Evolutionary conservation across 805 yeast species (phyloP).

Genomic region (Dipodascus albidus): DNA sequence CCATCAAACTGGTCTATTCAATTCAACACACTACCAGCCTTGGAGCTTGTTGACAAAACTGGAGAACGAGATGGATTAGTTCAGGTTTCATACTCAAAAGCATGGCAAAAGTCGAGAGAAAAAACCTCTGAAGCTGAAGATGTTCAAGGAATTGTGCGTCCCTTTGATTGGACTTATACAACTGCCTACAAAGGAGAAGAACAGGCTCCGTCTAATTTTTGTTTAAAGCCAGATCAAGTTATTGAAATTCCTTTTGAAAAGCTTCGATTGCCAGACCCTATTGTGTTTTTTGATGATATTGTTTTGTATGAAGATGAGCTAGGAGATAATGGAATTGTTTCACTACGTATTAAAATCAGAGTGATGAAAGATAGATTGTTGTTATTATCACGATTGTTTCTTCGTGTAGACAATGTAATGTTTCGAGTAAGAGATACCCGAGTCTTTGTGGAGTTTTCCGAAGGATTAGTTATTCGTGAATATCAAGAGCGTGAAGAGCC

Average conservation of each 20-base stretch:
- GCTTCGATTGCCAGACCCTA: conserved; percentile 68
- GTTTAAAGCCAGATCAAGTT: conserved; percentile 19
- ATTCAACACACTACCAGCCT: conserved; percentile 72
- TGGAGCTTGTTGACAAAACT: conserved; percentile 44
- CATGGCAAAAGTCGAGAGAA: conserved; percentile 47
- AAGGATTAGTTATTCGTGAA: conserved; percentile 58
- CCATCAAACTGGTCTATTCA: conserved; percentile 35
- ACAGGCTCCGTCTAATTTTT: conserved; percentile 2
- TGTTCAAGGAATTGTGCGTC: conserved; percentile 54
- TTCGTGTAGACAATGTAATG: conserved; percentile 84
- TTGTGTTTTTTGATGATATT: conserved; percentile 80
- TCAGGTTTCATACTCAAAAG: conserved; percentile 76
- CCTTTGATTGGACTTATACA: conserved; percentile 96
- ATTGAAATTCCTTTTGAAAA: conserved; percentile 56
- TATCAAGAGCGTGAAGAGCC: conserved; percentile 56
- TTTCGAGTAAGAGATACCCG: conserved; percentile 79
- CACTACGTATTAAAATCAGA: conserved; percentile 65
- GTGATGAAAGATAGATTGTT: conserved; percentile 79
- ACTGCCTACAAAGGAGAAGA: conserved; percentile 56
- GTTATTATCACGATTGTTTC: conserved; percentile 62
- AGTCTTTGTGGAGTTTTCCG: conserved; percentile 63
- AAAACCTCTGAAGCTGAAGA: conserved; percentile 26
- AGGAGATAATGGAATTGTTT: conserved; percentile 89
- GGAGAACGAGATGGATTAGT: conserved; percentile 37
- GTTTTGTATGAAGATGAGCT: conserved; percentile 87